phyloP scores from a whole-genome alignment of 768 basidiomycete genomes.

The Ramaria sp. region DNA sequence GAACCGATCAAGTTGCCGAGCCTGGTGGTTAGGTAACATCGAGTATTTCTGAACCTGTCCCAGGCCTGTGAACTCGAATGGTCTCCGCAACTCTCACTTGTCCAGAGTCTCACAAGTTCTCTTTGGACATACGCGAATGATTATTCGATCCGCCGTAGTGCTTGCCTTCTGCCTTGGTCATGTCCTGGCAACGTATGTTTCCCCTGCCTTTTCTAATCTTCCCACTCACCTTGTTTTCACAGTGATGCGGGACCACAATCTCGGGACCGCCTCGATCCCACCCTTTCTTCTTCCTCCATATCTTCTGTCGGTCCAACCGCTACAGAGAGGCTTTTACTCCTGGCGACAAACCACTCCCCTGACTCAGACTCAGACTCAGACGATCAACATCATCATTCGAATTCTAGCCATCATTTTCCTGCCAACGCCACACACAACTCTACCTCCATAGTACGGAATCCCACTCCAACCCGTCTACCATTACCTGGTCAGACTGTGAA shows the following conservation, averaged over 20 bases:
- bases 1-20: not conserved
- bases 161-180: not conserved
- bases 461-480: not conserved
- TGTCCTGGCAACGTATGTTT: not conserved
- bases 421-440: not conserved
- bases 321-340: not conserved
- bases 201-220: not conserved
- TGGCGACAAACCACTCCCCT: not conserved
- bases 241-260: not conserved
- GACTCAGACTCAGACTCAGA: not conserved
- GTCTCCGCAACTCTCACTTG: not conserved
- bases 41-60: not conserved
- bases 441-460: not conserved
- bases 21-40: not conserved
- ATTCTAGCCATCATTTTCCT: not conserved
- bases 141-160: not conserved
- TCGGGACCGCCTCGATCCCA: not conserved
- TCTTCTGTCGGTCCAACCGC: not conserved
- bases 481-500: not conserved
- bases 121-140: not conserved
- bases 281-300: not conserved
- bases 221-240: not conserved
- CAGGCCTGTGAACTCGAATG: not conserved
- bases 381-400: not conserved
- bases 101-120: not conserved